Evolutionary conservation across 306 rosid genomes (phyloP).

Genomic region (Quercus bicolor): DNA sequence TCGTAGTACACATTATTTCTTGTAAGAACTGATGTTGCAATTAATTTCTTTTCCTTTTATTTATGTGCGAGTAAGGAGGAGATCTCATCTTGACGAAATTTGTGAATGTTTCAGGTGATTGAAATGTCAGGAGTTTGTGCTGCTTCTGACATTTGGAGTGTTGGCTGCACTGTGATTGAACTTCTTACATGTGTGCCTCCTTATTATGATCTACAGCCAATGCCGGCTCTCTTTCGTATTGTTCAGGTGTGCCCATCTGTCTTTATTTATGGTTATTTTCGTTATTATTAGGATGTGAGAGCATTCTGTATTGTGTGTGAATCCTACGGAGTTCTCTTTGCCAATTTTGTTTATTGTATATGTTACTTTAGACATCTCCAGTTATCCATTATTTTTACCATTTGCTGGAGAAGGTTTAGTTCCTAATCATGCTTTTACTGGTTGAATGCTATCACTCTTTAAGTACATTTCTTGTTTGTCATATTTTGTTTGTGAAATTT

Average conservation of each 20-base stretch:
- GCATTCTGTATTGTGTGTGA: not conserved
- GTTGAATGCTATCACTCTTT: not conserved
- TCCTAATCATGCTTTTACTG: conserved; percentile 8
- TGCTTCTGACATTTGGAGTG: conserved; percentile 99
- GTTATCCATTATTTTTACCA: not conserved
- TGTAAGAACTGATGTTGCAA: not conserved
- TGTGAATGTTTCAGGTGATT: conserved; percentile 68
- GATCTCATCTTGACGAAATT: conserved; percentile 18
- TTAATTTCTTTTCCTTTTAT: not conserved
- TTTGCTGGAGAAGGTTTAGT: conserved; percentile 11
- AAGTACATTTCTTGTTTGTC: not conserved
- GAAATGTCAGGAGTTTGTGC: conserved; percentile 99
- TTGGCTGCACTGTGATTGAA: conserved; percentile 98
- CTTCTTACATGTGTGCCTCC: conserved; percentile 98
- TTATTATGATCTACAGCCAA: conserved; percentile 95
- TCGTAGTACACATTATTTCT: not conserved
- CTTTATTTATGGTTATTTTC: not conserved
- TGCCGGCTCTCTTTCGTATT: conserved; percentile 98
- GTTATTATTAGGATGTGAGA: not conserved
- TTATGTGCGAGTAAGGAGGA: not conserved
- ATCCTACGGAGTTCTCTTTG: not conserved
- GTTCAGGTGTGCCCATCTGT: conserved; percentile 66
- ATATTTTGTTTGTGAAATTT: conserved; percentile 6
- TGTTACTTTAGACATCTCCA: not conserved
- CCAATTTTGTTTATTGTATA: not conserved